phyloP scores from a whole-genome alignment of 192 early-diverging fungal species.

The Fimicolochytrium jonesii region DNA sequence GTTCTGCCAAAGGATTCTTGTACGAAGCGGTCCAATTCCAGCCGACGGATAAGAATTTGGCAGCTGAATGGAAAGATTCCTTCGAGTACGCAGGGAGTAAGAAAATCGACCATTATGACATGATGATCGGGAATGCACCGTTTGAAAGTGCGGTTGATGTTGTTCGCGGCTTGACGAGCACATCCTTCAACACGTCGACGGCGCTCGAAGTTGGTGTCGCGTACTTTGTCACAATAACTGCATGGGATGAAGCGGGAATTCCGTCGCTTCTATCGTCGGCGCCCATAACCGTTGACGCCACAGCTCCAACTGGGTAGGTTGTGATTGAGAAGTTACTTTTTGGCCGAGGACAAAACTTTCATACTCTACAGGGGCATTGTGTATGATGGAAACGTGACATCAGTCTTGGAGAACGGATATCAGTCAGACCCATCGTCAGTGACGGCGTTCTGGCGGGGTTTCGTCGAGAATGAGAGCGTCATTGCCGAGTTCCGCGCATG shows the following conservation, averaged over 20 bases:
- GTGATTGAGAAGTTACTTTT: too few relatives aligned
- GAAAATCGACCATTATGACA: not conserved
- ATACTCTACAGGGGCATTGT: not conserved
- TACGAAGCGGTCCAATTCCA: slow-evolving; percentile 6
- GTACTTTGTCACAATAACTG: not conserved
- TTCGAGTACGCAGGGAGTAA: not conserved
- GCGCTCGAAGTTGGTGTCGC: not conserved
- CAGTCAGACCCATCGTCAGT: not conserved
- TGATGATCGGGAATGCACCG: not conserved
- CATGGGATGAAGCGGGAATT: not conserved
- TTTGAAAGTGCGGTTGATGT: too few relatives aligned
- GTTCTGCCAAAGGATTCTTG: not conserved
- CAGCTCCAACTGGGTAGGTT: not conserved
- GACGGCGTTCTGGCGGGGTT: not conserved
- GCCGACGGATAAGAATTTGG: not conserved
- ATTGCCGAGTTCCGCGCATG: too few relatives aligned
- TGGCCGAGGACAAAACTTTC: too few relatives aligned
- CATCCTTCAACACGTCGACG: not conserved
- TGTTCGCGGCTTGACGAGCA: slow-evolving; percentile 1
- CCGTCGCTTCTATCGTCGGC: not conserved
- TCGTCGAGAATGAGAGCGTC: not conserved
- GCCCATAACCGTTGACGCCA: not conserved
- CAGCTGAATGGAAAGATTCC: slow-evolving; percentile 2
- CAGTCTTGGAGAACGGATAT: not conserved
- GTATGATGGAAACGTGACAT: not conserved